Conservation (phyloP, 768 basidiomycete species). For the Holtermanniella nyarrowii region DNA sequence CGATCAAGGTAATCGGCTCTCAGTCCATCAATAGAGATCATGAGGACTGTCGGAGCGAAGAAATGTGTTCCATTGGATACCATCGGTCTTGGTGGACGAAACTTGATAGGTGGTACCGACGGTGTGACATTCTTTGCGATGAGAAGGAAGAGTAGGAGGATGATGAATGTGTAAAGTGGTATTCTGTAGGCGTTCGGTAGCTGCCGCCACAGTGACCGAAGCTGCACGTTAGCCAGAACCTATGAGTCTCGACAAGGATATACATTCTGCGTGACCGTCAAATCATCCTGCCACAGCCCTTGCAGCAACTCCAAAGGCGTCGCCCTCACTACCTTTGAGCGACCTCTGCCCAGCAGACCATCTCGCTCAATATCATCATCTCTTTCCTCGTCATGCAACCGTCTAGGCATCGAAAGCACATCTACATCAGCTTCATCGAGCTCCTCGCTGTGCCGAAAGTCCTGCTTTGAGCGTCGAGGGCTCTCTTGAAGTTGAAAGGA, state of each 20-base stretch:
- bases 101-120: not conserved
- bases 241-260: not conserved
- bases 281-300: not conserved
- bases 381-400: not conserved
- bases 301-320: not conserved
- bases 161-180: not conserved
- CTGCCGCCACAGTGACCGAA: not conserved
- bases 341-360: not conserved
- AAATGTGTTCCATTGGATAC: conserved; percentile 70
- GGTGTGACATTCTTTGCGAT: not conserved
- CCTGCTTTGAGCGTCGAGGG: not conserved
- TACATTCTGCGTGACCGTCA: not conserved
- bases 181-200: not conserved
- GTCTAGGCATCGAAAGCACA: not conserved
- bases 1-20: conserved; percentile 82
- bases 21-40: conserved; percentile 80
- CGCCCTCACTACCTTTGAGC: not conserved
- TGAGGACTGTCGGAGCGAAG: conserved; percentile 67
- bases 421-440: not conserved
- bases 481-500: not conserved
- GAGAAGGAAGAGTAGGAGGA: not conserved
- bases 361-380: not conserved
- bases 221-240: not conserved
- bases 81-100: conserved; percentile 17
- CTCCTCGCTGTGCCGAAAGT: not conserved